These are phyloP conservation scores for Bretschneidera sinensis DNA, from an alignment of 345 rosid species.

Conservation along the genomic window DNA sequence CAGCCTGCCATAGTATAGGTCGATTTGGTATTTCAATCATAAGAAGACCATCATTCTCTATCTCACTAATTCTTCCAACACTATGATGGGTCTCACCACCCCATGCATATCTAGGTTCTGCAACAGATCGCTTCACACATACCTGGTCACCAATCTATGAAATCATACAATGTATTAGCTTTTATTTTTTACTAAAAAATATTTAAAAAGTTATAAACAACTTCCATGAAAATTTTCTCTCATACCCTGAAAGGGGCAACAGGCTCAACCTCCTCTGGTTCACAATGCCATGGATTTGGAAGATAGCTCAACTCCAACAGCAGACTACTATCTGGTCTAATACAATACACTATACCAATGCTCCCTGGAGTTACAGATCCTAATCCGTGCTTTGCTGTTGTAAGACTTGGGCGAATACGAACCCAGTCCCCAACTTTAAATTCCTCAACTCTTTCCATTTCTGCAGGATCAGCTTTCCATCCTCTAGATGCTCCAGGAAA, in stretches of 20 bases:
- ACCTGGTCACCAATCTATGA: constrained; percentile 86
- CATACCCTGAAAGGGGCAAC: constrained; percentile 84
- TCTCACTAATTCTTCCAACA: constrained; percentile 86
- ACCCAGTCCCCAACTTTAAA: constrained; percentile 99
- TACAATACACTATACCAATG: constrained; percentile 87
- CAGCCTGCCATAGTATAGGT: constrained; percentile 92
- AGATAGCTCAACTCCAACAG: constrained; percentile 87
- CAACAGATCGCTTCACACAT: constrained; percentile 96
- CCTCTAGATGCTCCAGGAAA: constrained; percentile 99
- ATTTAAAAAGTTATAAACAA: constrained; percentile 10
- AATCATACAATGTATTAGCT: constrained; percentile 19
- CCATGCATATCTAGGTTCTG: constrained; percentile 99
- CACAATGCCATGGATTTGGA: constrained; percentile 90
- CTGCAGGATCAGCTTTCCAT: constrained; percentile 99
- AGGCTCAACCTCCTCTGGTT: constrained; percentile 95
- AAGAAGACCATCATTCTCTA: constrained; percentile 94
- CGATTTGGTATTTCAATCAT: constrained; percentile 91
- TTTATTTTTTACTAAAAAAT: constrained; percentile 13
- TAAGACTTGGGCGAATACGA: constrained; percentile 88
- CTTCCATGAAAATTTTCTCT: constrained; percentile 15
- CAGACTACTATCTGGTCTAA: constrained; percentile 93
- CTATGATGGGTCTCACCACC: constrained; percentile 99
- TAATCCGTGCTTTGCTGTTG: constrained; percentile 89
- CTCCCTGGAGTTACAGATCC: constrained; percentile 95
- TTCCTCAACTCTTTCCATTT: constrained; percentile 99